These are phyloP conservation scores for Sinapis alba DNA, from an alignment of 441 rosid species.

Conservation along the genomic window DNA sequence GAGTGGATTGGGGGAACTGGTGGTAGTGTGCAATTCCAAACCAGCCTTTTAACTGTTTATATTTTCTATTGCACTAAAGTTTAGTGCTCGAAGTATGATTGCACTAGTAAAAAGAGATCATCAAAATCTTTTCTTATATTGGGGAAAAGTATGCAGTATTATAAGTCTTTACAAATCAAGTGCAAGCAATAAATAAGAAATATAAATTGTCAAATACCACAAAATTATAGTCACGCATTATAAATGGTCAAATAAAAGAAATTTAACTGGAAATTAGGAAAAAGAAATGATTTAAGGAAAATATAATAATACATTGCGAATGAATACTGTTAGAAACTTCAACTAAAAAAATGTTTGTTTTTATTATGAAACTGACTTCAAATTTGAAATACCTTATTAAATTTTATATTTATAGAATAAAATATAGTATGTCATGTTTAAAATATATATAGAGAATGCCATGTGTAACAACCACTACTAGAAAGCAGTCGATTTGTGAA, in stretches of 20 bases:
- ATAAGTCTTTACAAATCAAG: not conserved
- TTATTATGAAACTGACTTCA: not conserved
- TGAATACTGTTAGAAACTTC: not conserved
- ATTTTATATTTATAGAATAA: not conserved
- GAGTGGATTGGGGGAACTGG: conserved; percentile 24
- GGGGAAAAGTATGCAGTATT: conserved; percentile 6
- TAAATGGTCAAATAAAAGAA: not conserved
- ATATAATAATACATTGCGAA: not conserved
- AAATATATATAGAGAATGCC: not conserved
- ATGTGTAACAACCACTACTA: too few species aligned
- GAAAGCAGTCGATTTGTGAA: too few species aligned
- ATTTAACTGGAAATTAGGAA: not conserved
- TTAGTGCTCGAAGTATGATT: conserved; percentile 36
- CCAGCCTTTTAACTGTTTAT: conserved; percentile 23
- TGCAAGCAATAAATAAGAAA: not conserved
- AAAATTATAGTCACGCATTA: not conserved
- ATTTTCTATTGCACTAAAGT: conserved; percentile 26
- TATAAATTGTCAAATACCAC: not conserved
- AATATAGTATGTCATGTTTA: not conserved
- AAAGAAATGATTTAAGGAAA: not conserved
- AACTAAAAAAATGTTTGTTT: not conserved
- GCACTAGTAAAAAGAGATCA: conserved; percentile 1
- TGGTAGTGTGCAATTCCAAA: conserved; percentile 21
- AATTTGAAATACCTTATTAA: not conserved
- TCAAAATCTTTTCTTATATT: not conserved